Conservation (phyloP, 75 land plant species). For the Picea sitchensis region DNA sequence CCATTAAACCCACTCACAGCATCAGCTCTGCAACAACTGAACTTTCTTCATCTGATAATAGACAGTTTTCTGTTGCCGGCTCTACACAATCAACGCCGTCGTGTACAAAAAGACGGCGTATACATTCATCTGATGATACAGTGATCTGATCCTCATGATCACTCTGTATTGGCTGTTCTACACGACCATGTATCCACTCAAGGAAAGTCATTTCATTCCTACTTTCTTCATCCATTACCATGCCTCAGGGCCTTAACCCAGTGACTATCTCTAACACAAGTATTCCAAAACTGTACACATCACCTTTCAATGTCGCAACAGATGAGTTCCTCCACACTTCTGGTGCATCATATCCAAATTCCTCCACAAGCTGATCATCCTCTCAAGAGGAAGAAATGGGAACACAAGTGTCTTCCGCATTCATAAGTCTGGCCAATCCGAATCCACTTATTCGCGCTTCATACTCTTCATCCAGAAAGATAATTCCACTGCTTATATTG, state of each 20-base stretch:
- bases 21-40: constrained; percentile 26
- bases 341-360: background rate
- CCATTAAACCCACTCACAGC: no score
- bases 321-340: constrained; percentile 1
- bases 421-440: constrained; percentile 28
- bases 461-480: no score
- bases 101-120: no score
- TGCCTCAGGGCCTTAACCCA: constrained; percentile 5
- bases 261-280: constrained; percentile 33
- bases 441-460: no score
- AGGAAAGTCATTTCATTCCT: constrained; percentile 30
- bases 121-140: constrained; percentile 25
- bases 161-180: no score
- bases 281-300: constrained; percentile 36
- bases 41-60: constrained; percentile 61
- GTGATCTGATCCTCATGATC: constrained; percentile 27
- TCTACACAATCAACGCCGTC: no score
- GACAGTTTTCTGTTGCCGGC: no score
- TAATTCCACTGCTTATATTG: background rate
- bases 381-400: background rate
- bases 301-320: constrained; percentile 29
- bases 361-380: no score
- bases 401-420: constrained; percentile 10
- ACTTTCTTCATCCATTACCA: no score
- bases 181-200: no score